Base-by-base conservation (phyloP, 1,284 basidiomycete species). In the Tausonia pullulans region DNA sequence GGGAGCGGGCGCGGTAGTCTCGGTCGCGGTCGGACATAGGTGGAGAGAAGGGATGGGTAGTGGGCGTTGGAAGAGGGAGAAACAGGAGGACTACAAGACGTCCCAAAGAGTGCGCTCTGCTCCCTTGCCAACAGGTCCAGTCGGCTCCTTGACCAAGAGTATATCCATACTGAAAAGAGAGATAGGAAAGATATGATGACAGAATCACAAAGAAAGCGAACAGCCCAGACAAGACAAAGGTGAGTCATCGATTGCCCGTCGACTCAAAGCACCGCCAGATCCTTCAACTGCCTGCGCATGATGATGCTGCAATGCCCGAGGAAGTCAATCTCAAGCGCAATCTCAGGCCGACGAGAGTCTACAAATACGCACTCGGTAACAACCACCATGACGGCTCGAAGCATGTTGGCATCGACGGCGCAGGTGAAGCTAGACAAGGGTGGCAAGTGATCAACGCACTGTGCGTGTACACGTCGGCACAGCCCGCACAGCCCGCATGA, bases 321-420 rank as follows among this genome's bases (percentile, higher is more conserved):
- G 4, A 52, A 41, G 5, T 53, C n/a, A 51, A 2, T 7, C n/a
- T n/a, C 49, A 13, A 39, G 41, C 16, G 59, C 41, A 10, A 43
- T 43, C 4, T 9, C 8, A 4, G 41, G 11, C 8, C 14, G 16
- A 39, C 4, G 16, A 46, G 58, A 58, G 61, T 64, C 59, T n/a
- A 52, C 56, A 61, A 66, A 54, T 45, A 79, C 83, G 70, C 70
- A 87, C 88, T 62, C 87, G 88, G 90, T 87, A 65, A 90, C 90
- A 68, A 90, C 90, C 68, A 87, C 87, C 92, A 97, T 95, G 50
- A 96, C 89, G 44, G 94, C 90, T 71, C 88, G 81, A 67, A 97
- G 78, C 79, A 94, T 82, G n/a, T 82, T 87, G 0, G 90, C 93
- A 78, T 97, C 92, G 55, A 93, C 94, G 16, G 94, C 94, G 50